A percentile compares a stretch with the other conserved stretches of the same genome.
phyloP scores from a whole-genome alignment of 2,329 filamentous ascomycete species.

The Tolypocladium tropicale region DNA sequence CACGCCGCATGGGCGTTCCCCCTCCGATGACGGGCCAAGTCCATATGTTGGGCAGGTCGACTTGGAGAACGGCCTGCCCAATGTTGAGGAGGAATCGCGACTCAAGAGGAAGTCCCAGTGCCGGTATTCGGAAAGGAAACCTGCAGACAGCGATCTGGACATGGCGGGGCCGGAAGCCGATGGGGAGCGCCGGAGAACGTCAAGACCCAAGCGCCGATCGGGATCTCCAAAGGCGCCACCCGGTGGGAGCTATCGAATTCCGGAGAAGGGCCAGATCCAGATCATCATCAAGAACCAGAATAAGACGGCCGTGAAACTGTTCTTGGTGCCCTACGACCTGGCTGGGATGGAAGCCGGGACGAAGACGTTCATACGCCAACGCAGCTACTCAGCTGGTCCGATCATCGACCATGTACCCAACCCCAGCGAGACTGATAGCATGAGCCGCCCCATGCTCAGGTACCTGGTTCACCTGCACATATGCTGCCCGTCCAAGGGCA shows the following conservation, averaged over 20 bases:
- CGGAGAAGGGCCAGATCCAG: conserved; percentile 85
- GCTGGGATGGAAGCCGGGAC: conserved; percentile 86
- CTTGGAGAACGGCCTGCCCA: conserved; percentile 67
- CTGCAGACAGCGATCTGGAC: conserved; percentile 15
- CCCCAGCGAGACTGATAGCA: conserved; percentile 11
- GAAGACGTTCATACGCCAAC: conserved; percentile 92
- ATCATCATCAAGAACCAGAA: conserved; percentile 98
- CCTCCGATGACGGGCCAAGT: conserved; percentile 75
- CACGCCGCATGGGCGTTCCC: conserved; percentile 51
- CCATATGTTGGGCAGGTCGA: conserved; percentile 94
- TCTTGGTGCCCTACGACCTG: conserved; percentile 87
- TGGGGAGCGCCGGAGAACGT: conserved; percentile 17
- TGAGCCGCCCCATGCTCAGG: conserved; percentile 62
- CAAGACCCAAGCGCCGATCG: conserved; percentile 42
- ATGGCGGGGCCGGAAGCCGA: conserved; percentile 13
- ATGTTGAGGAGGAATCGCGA: conserved; percentile 35
- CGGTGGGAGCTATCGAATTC: conserved; percentile 87
- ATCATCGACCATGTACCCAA: conserved; percentile 58
- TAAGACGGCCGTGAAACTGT: conserved; percentile 94
- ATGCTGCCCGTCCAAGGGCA: conserved; percentile 72
- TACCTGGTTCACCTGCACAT: conserved; percentile 93
- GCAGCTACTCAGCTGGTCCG: conserved; percentile 81
- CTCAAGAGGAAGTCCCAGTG: conserved; percentile 38
- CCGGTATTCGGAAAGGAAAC: conserved; percentile 27
- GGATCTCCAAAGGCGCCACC: conserved; percentile 50